Evolutionary conservation across 768 basidiomycete genomes (phyloP), one percentile per base, ranked within the genome.

Genomic region (Pisolithus marmoratus): DNA sequence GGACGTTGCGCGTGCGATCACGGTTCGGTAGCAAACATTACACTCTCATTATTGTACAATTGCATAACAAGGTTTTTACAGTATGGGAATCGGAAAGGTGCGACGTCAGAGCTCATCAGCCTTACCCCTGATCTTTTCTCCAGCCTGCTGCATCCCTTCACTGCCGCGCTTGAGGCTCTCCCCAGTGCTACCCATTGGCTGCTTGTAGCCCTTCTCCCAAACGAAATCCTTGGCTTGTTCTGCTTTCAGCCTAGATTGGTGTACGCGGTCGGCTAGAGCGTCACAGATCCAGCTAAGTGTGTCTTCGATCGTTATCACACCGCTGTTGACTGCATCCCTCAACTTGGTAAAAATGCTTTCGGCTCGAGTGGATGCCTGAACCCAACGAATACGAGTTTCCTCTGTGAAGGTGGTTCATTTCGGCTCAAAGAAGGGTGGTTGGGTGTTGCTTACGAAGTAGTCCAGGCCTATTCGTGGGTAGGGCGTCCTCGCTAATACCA

Each of bases 361-460:
- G 15, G 83, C 75, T 54, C 73, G 73, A 51, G 68, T 78, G 41
- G 78, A 73, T 4, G 81, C 70, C 66, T 90, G 83, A 38, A 90
- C 79, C 80, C 85, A 94, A 49, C 84, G 84, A 59, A 91, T 83
- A 36, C 88, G 85, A 1, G 79, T 79, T 68, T 90, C 86, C 72
- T 89, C 83, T 87, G 62, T 15, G n/a, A 2, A 22, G 1, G 26
- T 38, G 31, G 2, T 34, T 12, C 14, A 34, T 4, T 20, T 58
- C 38, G 57, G 48, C 31, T 31, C 34, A 17, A 15, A 19, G 34
- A 8, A 20, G 43, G 20, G 31, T 1, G 2, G 19, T 5, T 19
- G 17, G 22, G n/a, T n/a, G n/a, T 24, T 17, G 71, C 74, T 37
- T 61, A 87, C 87, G 89, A 31, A 98, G 76, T 19, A 96, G 79